Evolutionary conservation across 768 basidiomycete species (phyloP), one percentile per base, ranked within the genome.

Genomic region (Boletus coccyginus): DNA sequence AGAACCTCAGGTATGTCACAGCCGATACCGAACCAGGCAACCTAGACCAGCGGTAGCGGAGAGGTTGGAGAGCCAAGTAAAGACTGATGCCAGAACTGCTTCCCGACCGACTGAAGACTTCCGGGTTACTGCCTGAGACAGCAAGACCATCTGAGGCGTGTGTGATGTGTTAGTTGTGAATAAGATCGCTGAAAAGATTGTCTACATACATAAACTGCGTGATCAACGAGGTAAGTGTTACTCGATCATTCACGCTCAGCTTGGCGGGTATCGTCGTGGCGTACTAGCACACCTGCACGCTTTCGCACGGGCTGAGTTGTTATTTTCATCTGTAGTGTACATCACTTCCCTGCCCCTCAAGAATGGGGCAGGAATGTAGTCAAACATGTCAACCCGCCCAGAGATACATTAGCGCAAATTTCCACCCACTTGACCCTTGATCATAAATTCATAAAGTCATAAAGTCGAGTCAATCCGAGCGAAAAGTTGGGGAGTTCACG

Each of bases 121-220:
- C 74, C 4, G 85, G 85, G 0, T 84, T 82, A 53, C 81, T 78
- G 0, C 81, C 79, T n/a, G 75, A 74, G 47, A 77, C 57, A 3
- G 85, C 78, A 11, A 86, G 76, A 59, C 80, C 80, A 59, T 85
- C 60, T 85, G 73, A 1, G 73, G 52, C 56, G 73, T 67, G 60
- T 66, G 72, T 67, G 32, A 58, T 29, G 66, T 3, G n/a, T 31
- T 5, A 29, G 24, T 29, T 13, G 11, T 13, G 11, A 11, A 5
- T 19, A 8, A 2, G 5, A 7, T 24, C 12, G 17, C 14, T 2
- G 21, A 17, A 14, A 39, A n/a, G 17, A 45, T 11, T 21, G 21
- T n/a, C 3, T 10, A 14, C 48, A 3, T 33, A 50, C 55, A 45
- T 24, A 55, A 31, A 44, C 54, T 50, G 12, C 54, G 48, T 44